Evolutionary conservation across 2,329 filamentous ascomycete species (phyloP).

Genomic region (Aspergillus uvarum): DNA sequence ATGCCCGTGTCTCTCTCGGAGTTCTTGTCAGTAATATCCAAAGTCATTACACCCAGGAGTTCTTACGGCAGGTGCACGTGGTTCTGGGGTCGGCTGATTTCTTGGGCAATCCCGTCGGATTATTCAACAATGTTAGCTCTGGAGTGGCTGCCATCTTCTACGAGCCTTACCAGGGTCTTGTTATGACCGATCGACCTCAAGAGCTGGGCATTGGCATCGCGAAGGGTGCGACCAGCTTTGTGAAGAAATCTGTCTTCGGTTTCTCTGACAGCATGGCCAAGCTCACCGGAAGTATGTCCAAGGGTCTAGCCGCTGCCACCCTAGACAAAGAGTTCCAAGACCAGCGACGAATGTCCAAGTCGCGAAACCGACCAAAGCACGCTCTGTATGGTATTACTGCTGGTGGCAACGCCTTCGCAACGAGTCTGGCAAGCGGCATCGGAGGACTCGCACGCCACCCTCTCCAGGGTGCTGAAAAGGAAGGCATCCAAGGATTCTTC

Average conservation of each 20-base stretch:
- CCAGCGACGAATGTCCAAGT: slow-evolving; percentile 85
- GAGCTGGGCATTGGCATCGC: slow-evolving; percentile 94
- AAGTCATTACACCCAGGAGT: slow-evolving; percentile 95
- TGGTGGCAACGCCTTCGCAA: slow-evolving; percentile 91
- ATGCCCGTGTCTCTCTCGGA: slow-evolving; percentile 83
- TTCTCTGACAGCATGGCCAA: slow-evolving; percentile 97
- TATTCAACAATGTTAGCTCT: slow-evolving; percentile 98
- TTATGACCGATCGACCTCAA: slow-evolving; percentile 92
- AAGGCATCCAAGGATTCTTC: slow-evolving; percentile 90
- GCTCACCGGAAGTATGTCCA: slow-evolving; percentile 94
- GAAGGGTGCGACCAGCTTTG: slow-evolving; percentile 92
- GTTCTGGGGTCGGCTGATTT: slow-evolving; percentile 97
- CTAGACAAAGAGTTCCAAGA: slow-evolving; percentile 99
- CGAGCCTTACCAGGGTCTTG: slow-evolving; percentile 95
- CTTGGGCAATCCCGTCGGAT: slow-evolving; percentile 90
- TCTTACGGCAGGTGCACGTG: slow-evolving; percentile 92
- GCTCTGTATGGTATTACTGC: slow-evolving; percentile 94
- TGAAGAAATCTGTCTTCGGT: slow-evolving; percentile 98
- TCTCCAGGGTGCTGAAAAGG: slow-evolving; percentile 91
- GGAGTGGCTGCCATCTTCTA: slow-evolving; percentile 98
- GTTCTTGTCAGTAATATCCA: slow-evolving; percentile 82
- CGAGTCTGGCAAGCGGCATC: slow-evolving; percentile 87
- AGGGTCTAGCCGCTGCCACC: slow-evolving; percentile 90
- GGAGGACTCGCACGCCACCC: slow-evolving; percentile 92
- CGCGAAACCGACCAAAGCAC: slow-evolving; percentile 93